These are phyloP conservation scores for Aquilaria sinensis DNA, from an alignment of 345 rosid genomes.

Conservation along the genomic window DNA sequence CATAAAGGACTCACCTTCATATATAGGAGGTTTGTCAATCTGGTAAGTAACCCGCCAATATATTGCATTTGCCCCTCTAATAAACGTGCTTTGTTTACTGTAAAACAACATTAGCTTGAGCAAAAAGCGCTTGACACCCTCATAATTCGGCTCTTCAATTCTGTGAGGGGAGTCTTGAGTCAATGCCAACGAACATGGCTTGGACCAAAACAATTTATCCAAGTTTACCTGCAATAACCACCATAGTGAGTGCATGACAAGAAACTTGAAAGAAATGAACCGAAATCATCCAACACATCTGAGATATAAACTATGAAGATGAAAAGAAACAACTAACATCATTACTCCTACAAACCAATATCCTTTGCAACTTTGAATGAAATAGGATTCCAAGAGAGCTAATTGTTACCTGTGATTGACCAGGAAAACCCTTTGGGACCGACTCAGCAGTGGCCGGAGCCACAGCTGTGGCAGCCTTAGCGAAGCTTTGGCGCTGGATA, in stretches of 20 bases:
- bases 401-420: conserved; percentile 32
- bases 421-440: conserved; percentile 18
- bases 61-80: conserved; percentile 81
- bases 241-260: too few species aligned
- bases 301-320: background rate
- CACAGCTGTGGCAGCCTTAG: conserved; percentile 33
- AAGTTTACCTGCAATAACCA: conserved; percentile 41
- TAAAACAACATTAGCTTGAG: conserved; percentile 72
- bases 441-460: conserved; percentile 29
- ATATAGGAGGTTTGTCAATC: conserved; percentile 71
- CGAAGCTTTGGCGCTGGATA: conserved; percentile 34
- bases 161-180: conserved; percentile 61
- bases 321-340: background rate
- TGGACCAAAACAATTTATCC: conserved; percentile 78
- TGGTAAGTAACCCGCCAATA: conserved; percentile 59
- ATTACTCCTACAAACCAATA: background rate
- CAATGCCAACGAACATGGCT: conserved; percentile 85
- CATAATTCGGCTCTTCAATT: conserved; percentile 68
- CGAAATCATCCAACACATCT: background rate
- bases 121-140: conserved; percentile 49
- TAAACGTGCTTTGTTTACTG: conserved; percentile 81
- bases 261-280: background rate
- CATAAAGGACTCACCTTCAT: conserved; percentile 48
- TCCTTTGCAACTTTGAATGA: background rate
- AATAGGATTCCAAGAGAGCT: background rate